Conservation (phyloP, 2,329 filamentous ascomycete species). For the Chaetomiaceae sp. region DNA sequence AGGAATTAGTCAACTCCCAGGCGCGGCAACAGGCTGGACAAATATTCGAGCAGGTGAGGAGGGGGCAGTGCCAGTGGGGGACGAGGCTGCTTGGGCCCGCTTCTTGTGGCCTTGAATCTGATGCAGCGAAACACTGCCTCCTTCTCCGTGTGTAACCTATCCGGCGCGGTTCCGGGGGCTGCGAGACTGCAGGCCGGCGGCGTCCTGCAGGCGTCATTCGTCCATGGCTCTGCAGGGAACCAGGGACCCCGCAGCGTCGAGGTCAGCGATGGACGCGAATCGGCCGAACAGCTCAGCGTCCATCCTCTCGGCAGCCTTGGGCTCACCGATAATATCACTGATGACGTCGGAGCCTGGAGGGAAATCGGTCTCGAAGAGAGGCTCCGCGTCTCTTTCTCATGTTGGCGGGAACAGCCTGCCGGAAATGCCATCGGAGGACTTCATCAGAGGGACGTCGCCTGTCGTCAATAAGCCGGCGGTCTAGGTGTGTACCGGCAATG, state of each 20-base stretch:
- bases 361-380: not conserved
- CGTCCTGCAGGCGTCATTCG: not conserved
- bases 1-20: not conserved
- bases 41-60: not conserved
- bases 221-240: not conserved
- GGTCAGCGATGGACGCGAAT: not conserved
- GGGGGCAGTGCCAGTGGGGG: not conserved
- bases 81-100: too few species aligned
- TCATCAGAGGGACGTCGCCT: not conserved
- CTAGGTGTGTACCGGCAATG: not conserved
- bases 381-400: conserved; percentile 2
- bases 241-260: too few species aligned
- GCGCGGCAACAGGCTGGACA: not conserved
- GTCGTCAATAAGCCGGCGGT: not conserved
- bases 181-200: not conserved
- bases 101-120: not conserved
- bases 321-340: not conserved
- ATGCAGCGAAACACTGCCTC: not conserved
- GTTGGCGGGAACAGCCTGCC: conserved; percentile 4
- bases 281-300: conserved; percentile 5
- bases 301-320: conserved; percentile 6
- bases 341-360: conserved; percentile 5
- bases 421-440: conserved; percentile 5
- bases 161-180: not conserved
- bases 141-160: not conserved